Conservation (phyloP, 208 protist species). For the Eutreptiella sp. region DNA sequence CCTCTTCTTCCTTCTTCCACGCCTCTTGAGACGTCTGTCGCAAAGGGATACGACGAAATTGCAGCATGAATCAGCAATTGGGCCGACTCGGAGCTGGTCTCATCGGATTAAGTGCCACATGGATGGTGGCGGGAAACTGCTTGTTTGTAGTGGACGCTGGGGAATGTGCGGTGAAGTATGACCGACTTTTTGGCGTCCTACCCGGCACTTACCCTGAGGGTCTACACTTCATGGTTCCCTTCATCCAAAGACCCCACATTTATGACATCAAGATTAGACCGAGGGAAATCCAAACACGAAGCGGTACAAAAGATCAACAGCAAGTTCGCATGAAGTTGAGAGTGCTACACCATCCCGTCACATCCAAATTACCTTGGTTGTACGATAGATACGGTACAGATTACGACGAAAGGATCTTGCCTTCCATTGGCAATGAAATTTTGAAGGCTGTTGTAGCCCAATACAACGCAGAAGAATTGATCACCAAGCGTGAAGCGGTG, state of each 20-base stretch:
- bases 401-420: slow-evolving; percentile 94
- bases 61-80: no score
- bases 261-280: slow-evolving; percentile 90
- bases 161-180: slow-evolving; percentile 79
- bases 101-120: not conserved
- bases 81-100: not conserved
- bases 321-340: slow-evolving; percentile 84
- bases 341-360: slow-evolving; percentile 74
- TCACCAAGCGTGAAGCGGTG: slow-evolving; percentile 92
- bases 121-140: slow-evolving; percentile 43
- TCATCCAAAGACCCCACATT: slow-evolving; percentile 87
- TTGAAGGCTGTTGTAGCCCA: slow-evolving; percentile 90
- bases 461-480: slow-evolving; percentile 98
- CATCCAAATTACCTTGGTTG: slow-evolving; percentile 69
- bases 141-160: slow-evolving; percentile 81
- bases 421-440: slow-evolving; percentile 92
- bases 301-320: slow-evolving; percentile 82
- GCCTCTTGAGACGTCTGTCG: no score
- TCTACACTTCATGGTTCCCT: slow-evolving; percentile 78
- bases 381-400: slow-evolving; percentile 81
- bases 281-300: slow-evolving; percentile 77
- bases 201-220: slow-evolving; percentile 77
- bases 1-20: no score
- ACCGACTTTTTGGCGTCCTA: slow-evolving; percentile 76
- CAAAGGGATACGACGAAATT: no score